A percentile compares a stretch with the other conserved stretches of the same genome.
Evolutionary conservation across 2,329 filamentous ascomycete genomes (phyloP).

Genomic region (Fusarium ramigenum): DNA sequence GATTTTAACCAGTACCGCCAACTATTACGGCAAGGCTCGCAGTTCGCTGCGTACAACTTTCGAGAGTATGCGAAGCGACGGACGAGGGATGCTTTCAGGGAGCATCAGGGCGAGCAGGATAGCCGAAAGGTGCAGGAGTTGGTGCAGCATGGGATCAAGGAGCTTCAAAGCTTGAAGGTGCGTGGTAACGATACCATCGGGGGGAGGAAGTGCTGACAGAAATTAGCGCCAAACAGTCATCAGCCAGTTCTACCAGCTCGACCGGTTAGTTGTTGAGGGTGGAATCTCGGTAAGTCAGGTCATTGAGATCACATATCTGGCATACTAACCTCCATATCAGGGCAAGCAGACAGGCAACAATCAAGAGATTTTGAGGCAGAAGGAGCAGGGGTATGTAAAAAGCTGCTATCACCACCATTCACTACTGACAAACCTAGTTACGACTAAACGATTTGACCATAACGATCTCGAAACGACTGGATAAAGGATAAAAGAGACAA

Average conservation of each 20-base stretch:
- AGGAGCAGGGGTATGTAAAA: conserved; percentile 75
- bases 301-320: neutral
- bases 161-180: conserved; percentile 92
- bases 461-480: conserved; percentile 8
- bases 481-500: conserved; percentile 16
- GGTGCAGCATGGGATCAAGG: conserved; percentile 86
- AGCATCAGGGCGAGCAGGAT: conserved; percentile 78
- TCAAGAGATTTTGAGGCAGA: conserved; percentile 76
- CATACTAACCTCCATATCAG: conserved; percentile 49
- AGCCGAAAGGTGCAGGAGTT: conserved; percentile 83
- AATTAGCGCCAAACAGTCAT: conserved; percentile 91
- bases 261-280: conserved; percentile 90
- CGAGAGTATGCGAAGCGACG: conserved; percentile 93
- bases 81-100: conserved; percentile 89
- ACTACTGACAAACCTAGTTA: conserved; percentile 23
- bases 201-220: conserved; percentile 1
- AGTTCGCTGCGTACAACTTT: conserved; percentile 97
- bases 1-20: conserved; percentile 78
- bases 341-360: conserved; percentile 76
- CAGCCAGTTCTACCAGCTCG: conserved; percentile 93
- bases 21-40: conserved; percentile 82
- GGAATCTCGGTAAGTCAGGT: conserved; percentile 71
- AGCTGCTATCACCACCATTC: neutral
- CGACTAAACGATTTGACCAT: conserved; percentile 19
- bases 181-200: conserved; percentile 10